These are phyloP conservation scores for Serendipita sp. DNA, from an alignment of 768 basidiomycete genomes.

Conservation along the genomic window DNA sequence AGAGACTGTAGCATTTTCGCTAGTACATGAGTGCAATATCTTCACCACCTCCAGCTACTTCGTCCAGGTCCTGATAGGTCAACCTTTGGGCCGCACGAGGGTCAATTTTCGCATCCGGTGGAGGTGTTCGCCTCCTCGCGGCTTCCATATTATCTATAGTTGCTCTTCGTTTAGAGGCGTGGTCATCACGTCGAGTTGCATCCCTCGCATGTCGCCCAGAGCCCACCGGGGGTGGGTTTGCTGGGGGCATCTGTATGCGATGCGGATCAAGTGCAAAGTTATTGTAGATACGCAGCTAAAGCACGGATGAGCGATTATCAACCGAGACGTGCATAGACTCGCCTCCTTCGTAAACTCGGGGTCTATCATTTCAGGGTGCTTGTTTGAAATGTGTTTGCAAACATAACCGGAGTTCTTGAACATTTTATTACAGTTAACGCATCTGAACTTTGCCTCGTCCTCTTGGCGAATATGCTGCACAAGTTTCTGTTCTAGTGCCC, in stretches of 20 bases:
- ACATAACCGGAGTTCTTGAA: constrained; percentile 96
- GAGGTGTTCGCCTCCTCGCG: constrained; percentile 30
- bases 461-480: constrained; percentile 82
- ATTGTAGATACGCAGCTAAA: constrained; percentile 77
- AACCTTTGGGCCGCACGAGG: constrained; percentile 48
- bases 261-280: constrained; percentile 95
- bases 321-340: constrained; percentile 15
- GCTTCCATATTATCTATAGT: not conserved
- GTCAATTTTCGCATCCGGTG: constrained; percentile 82
- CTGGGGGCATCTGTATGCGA: constrained; percentile 70
- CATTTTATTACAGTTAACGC: constrained; percentile 89
- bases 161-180: not conserved
- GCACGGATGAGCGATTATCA: not conserved
- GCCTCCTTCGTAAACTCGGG: constrained; percentile 71
- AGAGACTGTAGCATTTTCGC: not conserved
- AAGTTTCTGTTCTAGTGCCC: constrained; percentile 65
- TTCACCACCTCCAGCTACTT: constrained; percentile 30
- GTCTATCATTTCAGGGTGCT: constrained; percentile 67
- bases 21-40: constrained; percentile 2
- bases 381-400: constrained; percentile 92
- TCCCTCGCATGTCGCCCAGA: constrained; percentile 12
- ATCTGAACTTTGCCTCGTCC: constrained; percentile 92
- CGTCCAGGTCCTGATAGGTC: constrained; percentile 92
- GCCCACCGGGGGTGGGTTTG: constrained; percentile 55
- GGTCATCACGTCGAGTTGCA: not conserved